These are phyloP conservation scores for Pythium rishiriense DNA, from an alignment of 352 stramenopile species.

Conservation along the genomic window DNA sequence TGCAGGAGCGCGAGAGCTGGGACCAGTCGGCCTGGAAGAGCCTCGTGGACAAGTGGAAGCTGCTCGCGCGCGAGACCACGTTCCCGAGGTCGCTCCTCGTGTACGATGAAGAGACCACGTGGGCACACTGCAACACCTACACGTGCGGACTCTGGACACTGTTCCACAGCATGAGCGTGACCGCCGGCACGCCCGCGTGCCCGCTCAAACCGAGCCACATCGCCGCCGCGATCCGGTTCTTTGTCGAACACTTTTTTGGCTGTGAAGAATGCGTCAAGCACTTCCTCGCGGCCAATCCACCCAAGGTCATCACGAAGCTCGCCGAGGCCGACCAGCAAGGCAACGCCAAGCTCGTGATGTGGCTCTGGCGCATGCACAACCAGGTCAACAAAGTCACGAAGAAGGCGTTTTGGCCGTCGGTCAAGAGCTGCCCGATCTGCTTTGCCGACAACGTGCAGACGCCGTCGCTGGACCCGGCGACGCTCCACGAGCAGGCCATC, in stretches of 20 bases:
- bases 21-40: conserved; percentile 54
- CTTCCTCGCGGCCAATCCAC: conserved; percentile 69
- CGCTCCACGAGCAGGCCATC: conserved; percentile 54
- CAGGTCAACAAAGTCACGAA: conserved; percentile 77
- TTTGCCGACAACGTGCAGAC: conserved; percentile 53
- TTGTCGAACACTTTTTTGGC: conserved; percentile 82
- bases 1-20: conserved; percentile 51
- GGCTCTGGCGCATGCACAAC: conserved; percentile 87
- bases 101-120: conserved; percentile 48
- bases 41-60: conserved; percentile 69
- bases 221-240: conserved; percentile 62
- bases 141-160: conserved; percentile 83
- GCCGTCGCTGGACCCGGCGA: conserved; percentile 46
- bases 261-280: conserved; percentile 77
- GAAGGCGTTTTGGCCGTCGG: conserved; percentile 65
- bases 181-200: conserved; percentile 31
- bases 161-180: conserved; percentile 76
- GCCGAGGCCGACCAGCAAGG: conserved; percentile 39
- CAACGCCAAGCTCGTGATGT: conserved; percentile 49
- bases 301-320: conserved; percentile 47
- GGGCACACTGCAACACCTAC: conserved; percentile 69
- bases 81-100: conserved; percentile 68
- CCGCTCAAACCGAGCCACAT: conserved; percentile 58
- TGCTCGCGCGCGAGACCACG: conserved; percentile 36
- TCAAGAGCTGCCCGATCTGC: conserved; percentile 52